These are phyloP conservation scores for Kazachstania africana DNA, from an alignment of 805 yeast genomes.

Conservation along the genomic window DNA sequence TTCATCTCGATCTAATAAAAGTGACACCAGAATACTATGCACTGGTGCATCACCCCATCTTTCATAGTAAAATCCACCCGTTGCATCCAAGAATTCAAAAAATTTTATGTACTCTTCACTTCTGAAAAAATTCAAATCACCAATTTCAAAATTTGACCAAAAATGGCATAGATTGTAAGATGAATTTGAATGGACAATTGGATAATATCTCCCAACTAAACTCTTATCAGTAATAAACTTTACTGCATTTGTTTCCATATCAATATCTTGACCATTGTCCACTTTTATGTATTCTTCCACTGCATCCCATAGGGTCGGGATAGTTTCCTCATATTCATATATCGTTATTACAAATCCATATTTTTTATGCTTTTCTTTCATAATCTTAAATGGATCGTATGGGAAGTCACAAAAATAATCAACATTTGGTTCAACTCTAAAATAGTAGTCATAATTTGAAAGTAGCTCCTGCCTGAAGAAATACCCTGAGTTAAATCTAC, in stretches of 20 bases:
- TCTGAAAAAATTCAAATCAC: slow-evolving; percentile 57
- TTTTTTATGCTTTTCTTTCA: slow-evolving; percentile 65
- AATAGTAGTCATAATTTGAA: slow-evolving; percentile 72
- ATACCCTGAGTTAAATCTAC: slow-evolving; percentile 85
- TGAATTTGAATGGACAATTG: slow-evolving; percentile 34
- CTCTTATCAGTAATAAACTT: slow-evolving; percentile 40
- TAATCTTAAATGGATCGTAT: slow-evolving; percentile 74
- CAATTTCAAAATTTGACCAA: slow-evolving; percentile 83
- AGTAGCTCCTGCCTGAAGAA: slow-evolving; percentile 72
- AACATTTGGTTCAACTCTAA: slow-evolving; percentile 92
- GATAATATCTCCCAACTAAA: slow-evolving; percentile 31
- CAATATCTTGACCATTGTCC: slow-evolving; percentile 35
- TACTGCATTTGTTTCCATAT: slow-evolving; percentile 20
- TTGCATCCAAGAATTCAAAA: slow-evolving; percentile 50
- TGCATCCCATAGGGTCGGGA: slow-evolving; percentile 76
- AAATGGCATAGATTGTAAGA: slow-evolving; percentile 73
- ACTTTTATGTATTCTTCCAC: slow-evolving; percentile 48
- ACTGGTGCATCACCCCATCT: slow-evolving; percentile 97
- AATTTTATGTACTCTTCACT: slow-evolving; percentile 48
- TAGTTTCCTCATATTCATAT: slow-evolving; percentile 74
- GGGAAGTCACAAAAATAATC: slow-evolving; percentile 75
- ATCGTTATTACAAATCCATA: slow-evolving; percentile 83
- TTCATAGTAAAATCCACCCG: slow-evolving; percentile 76
- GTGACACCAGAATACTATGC: slow-evolving; percentile 58
- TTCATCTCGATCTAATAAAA: slow-evolving; percentile 47